Evolutionary conservation across 257 asterid genomes (phyloP), one percentile per base, ranked within the genome.

Genomic region (Forsythia suspensa): DNA sequence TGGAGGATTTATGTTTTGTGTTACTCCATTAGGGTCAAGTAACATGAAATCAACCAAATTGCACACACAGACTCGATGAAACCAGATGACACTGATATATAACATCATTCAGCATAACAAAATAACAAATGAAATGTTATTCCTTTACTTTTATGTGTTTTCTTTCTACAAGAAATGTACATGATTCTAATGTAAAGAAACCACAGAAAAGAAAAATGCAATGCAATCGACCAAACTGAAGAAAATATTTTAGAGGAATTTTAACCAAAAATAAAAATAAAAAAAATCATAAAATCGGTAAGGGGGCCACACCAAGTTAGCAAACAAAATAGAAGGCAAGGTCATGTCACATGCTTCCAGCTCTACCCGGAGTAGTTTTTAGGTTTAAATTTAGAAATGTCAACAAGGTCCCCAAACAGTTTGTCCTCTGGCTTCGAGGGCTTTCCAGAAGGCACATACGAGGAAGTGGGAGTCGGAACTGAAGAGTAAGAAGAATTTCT

Each of bases 371-470:
- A 1, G 85, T 76, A 3, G 80, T 52, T 46, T 85, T 78, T 83
- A 3, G 85, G 85, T 75, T 87, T 89, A 84, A 89, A 89, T 76
- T 87, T 87, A 43, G 89, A 76, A 34, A 89, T 80, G 73, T 89
- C 93, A 9, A 89, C 90, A 20, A 89, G 91, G 78, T 89, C 93
- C 68, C 93, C 91, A 40, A 89, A 89, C 20, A 89, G 90, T 85
- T 89, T 89, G 79, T 89, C 93, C 85, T 89, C 94, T 8, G 99
- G 96, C 86, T 88, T 96, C 10, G 92, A 71, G 38, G 93, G 95
- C 85, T 81, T 92, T 52, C 85, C 94, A 63, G 97, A 70, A 4
- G 97, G 91, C 81, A 87, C 85, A 41, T 78, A 82, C 11, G 91
- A 88, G 29, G 98, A 78, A 34, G 87, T 63, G 36, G 92, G 72